These are phyloP conservation scores for Moricandia moricandioides DNA, from an alignment of 345 rosid genomes.

Conservation along the genomic window DNA sequence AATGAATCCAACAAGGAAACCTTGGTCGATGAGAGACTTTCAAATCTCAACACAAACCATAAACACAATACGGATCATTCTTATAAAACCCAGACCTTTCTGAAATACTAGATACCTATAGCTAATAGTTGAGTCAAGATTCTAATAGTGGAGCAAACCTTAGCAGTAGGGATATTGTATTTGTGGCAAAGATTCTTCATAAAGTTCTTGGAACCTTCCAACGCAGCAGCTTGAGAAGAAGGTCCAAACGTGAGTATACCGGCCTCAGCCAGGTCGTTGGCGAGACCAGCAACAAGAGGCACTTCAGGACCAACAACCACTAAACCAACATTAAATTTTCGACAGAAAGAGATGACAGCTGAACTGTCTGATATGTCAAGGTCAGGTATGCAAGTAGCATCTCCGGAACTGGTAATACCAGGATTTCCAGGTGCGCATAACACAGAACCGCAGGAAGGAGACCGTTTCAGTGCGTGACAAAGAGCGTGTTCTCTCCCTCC, in stretches of 20 bases:
- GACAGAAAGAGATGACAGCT: conserved; percentile 73
- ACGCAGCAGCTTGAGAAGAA: conserved; percentile 91
- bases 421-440: conserved; percentile 94
- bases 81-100: too few relatives aligned
- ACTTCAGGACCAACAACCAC: conserved; percentile 96
- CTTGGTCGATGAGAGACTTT: not conserved
- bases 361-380: conserved; percentile 62
- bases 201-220: conserved; percentile 95
- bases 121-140: not conserved
- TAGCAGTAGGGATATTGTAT: conserved; percentile 87
- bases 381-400: conserved; percentile 76
- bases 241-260: conserved; percentile 88
- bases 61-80: not conserved
- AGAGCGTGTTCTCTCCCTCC: conserved; percentile 95
- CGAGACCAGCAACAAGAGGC: conserved; percentile 88
- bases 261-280: conserved; percentile 63
- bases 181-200: conserved; percentile 91
- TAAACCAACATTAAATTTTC: conserved; percentile 55
- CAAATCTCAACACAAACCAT: not conserved
- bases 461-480: conserved; percentile 74
- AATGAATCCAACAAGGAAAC: not conserved
- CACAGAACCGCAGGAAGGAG: conserved; percentile 68
- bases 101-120: too few relatives aligned
- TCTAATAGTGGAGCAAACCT: conserved; percentile 48
- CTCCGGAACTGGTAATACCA: conserved; percentile 75